These are phyloP conservation scores for Russula emetica DNA, from an alignment of 768 basidiomycete genomes.

Conservation along the genomic window DNA sequence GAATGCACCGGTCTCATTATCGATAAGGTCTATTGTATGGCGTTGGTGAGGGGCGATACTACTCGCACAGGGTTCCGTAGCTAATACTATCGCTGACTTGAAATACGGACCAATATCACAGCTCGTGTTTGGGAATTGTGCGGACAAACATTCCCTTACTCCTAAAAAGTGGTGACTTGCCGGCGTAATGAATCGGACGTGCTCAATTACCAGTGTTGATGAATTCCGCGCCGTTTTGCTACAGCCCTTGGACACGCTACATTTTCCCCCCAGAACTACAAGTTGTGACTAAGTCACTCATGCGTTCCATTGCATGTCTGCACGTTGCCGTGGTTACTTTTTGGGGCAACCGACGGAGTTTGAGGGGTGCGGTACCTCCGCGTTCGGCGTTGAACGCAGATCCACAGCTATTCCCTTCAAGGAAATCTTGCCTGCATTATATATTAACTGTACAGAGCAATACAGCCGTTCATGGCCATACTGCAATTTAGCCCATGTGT, in stretches of 20 bases:
- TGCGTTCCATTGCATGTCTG: slow-evolving; percentile 36
- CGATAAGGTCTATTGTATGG: slow-evolving; percentile 13
- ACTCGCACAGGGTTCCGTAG: slow-evolving; percentile 30
- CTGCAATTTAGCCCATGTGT: slow-evolving; percentile 45
- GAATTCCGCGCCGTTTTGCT: slow-evolving; percentile 23
- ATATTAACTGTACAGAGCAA: slow-evolving; percentile 28
- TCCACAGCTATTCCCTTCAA: slow-evolving; percentile 47
- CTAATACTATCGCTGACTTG: slow-evolving; percentile 30
- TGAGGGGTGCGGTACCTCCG: slow-evolving; percentile 42
- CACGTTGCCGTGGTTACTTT: not conserved
- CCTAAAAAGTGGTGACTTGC: not conserved
- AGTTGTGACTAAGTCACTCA: slow-evolving; percentile 30
- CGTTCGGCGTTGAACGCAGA: slow-evolving; percentile 53
- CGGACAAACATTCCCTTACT: slow-evolving; percentile 29
- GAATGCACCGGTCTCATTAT: slow-evolving; percentile 21
- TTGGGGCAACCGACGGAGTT: not conserved
- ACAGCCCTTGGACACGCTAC: slow-evolving; percentile 14
- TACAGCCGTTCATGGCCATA: slow-evolving; percentile 42
- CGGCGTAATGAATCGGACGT: not conserved
- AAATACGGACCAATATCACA: slow-evolving; percentile 37
- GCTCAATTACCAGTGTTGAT: slow-evolving; percentile 29
- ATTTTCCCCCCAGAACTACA: slow-evolving; percentile 39
- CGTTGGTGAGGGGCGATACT: not conserved
- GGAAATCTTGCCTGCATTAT: slow-evolving; percentile 43
- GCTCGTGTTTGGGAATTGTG: slow-evolving; percentile 31